These are phyloP conservation scores for Neonectria neomacrospora DNA, from an alignment of 2,329 filamentous ascomycete genomes.

Conservation along the genomic window DNA sequence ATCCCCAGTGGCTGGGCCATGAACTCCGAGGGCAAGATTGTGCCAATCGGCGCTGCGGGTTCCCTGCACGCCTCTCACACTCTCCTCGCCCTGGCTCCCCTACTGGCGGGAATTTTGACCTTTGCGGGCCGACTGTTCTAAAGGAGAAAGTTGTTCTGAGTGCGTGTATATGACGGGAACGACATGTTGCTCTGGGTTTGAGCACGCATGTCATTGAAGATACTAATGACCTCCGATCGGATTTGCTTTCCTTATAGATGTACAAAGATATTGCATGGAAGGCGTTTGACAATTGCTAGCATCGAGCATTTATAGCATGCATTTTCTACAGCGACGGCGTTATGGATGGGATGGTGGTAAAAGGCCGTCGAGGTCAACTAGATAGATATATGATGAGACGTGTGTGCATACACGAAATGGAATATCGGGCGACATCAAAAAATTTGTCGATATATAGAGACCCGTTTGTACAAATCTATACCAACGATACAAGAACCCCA, in stretches of 20 bases:
- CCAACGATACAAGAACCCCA: not conserved
- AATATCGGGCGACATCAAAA: not conserved
- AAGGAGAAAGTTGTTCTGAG: constrained; percentile 14
- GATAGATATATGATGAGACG: constrained; percentile 7
- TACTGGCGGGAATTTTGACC: constrained; percentile 42
- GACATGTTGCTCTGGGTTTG: constrained; percentile 6
- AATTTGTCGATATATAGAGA: not conserved
- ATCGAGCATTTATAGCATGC: not conserved
- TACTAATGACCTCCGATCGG: constrained; percentile 3
- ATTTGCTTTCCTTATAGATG: not conserved
- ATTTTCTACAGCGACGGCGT: constrained; percentile 17
- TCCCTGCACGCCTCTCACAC: constrained; percentile 35
- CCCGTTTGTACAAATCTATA: not conserved
- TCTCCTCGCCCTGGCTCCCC: constrained; percentile 40
- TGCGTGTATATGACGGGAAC: constrained; percentile 26
- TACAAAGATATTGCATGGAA: constrained; percentile 10
- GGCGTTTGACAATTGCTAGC: constrained; percentile 5
- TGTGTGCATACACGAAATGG: not conserved
- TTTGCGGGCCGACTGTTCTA: constrained; percentile 41
- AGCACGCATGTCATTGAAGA: constrained; percentile 5
- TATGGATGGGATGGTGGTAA: constrained; percentile 3
- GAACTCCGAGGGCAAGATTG: constrained; percentile 80
- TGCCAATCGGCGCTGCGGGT: constrained; percentile 66
- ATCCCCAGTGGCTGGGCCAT: constrained; percentile 87
- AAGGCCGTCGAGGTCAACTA: not conserved